Conservation (phyloP, 2,329 filamentous ascomycete species). For the Trichocomaceae sp. region DNA sequence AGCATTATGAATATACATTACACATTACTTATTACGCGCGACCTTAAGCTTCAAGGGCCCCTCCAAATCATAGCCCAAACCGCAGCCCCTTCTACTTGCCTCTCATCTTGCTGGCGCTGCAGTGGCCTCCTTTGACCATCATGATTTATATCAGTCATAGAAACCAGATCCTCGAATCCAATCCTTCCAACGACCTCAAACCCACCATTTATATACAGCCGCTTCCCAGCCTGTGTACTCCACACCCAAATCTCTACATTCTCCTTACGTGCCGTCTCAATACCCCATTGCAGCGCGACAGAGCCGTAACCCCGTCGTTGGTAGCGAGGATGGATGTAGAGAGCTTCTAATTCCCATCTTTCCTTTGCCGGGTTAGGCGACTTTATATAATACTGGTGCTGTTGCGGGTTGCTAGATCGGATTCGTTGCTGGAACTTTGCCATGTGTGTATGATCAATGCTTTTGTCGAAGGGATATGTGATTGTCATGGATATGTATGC, state of each 20-base stretch:
- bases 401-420: neutral
- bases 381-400: neutral
- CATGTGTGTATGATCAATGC: slow-evolving; percentile 10
- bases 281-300: slow-evolving; percentile 3
- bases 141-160: neutral
- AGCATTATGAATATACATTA: neutral
- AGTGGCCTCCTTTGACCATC: neutral
- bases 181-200: slow-evolving; percentile 9
- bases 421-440: neutral
- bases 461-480: slow-evolving; percentile 11
- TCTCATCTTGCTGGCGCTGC: neutral
- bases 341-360: slow-evolving; percentile 11
- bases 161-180: slow-evolving; percentile 5
- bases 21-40: neutral
- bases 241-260: slow-evolving; percentile 9
- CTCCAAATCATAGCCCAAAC: slow-evolving; percentile 9
- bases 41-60: neutral
- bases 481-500: slow-evolving; percentile 1
- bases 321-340: slow-evolving; percentile 9
- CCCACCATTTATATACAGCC: neutral
- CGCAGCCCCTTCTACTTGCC: neutral
- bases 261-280: slow-evolving; percentile 1
- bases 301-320: slow-evolving; percentile 7
- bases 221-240: slow-evolving; percentile 8
- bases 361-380: neutral